Percentiles rank a stretch among this genome's conserved stretches.
Evolutionary conservation across 2,329 filamentous ascomycete genomes (phyloP).

Genomic region (Trichophyton mentagrophytes): DNA sequence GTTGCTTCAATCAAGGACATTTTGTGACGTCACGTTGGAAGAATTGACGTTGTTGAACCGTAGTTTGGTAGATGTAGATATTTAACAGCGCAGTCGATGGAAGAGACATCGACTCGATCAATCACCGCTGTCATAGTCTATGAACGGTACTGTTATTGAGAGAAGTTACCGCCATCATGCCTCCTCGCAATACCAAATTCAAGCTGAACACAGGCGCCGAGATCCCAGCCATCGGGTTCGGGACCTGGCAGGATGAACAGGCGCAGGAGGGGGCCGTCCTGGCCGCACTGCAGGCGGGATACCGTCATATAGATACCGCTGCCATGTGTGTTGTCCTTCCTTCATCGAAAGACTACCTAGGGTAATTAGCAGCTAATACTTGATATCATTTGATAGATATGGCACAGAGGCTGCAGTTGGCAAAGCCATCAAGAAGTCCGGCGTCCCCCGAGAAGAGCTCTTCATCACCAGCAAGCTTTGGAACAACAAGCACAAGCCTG

Average conservation of each 20-base stretch:
- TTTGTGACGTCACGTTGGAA: background rate
- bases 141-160: background rate
- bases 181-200: conserved; percentile 23
- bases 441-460: conserved; percentile 51
- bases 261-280: conserved; percentile 36
- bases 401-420: conserved; percentile 55
- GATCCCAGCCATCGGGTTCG: conserved; percentile 40
- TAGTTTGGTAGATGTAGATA: background rate
- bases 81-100: background rate
- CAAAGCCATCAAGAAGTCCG: conserved; percentile 48
- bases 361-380: background rate
- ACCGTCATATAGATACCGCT: conserved; percentile 44
- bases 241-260: conserved; percentile 43
- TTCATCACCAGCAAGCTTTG: conserved; percentile 57
- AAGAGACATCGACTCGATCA: background rate
- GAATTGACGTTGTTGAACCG: background rate
- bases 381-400: conserved; percentile 31
- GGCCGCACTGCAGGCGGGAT: conserved; percentile 39
- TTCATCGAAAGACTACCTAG: background rate
- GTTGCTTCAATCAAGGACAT: background rate
- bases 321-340: conserved; percentile 24
- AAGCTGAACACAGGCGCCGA: conserved; percentile 37
- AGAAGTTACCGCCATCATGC: background rate
- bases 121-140: background rate
- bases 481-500: conserved; percentile 50